Evolutionary conservation across 2,329 filamentous ascomycete genomes (phyloP), one percentile per base, ranked within the genome.

Genomic region (Aspergillus sp.): DNA sequence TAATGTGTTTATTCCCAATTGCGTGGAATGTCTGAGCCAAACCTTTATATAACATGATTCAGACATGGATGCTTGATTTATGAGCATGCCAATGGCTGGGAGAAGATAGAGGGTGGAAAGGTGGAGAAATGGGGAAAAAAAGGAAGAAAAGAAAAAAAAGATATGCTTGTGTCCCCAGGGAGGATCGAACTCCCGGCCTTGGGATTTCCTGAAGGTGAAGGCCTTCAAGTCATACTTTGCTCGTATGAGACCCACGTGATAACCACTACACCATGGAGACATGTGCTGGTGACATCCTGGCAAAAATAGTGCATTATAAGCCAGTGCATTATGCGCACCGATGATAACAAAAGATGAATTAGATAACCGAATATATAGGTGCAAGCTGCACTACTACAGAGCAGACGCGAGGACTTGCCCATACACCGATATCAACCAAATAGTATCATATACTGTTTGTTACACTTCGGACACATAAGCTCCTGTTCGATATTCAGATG

Each of bases 191-290:
- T 50, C 47, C 47, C 47, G 47, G 47, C 47, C 47, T 50, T 50
- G 47, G 47, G 47, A 30, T 50, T 50, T 50, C 47, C 47, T 50
- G 47, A 50, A 32, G n/a, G 47, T 50, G 2, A 13, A 19, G 10
- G 32, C 47, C 47, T 17, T 30, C 25, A 50, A 30, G 47, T 50
- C 47, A 50, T 32, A 30, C n/a, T 13, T 13, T 13, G 10, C 7
- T 36, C 2, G 25, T 30, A 50, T 50, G 47, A 50, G 47, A 50
- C 25, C 47, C 47, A 50, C 47, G 47, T 50, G 47, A 50, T 50
- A 50, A 50, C 47, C 47, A 50, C 47, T 50, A 48, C 32, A 47
- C 38, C 25, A 57, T 57, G 30, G 47, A 50, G 47, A 50, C n/a
- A 50, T 50, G 15, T 32, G 13, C n/a, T 30, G 47, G 23, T 21